These are phyloP conservation scores for Saitozyma podzolica DNA, from an alignment of 768 basidiomycete genomes.

Conservation along the genomic window DNA sequence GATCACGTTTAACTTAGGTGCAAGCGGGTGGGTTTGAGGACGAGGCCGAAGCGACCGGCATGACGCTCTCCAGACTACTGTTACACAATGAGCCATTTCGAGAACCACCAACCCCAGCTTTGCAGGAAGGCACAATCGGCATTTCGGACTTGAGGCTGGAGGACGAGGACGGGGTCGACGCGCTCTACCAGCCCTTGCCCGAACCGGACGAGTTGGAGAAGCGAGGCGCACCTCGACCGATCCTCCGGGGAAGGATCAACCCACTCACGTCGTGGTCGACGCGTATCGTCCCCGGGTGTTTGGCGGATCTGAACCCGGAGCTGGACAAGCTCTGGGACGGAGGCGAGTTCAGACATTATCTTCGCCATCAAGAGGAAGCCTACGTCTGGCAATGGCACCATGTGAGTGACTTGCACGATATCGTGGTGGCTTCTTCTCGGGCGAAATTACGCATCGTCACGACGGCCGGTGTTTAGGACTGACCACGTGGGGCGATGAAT, in stretches of 20 bases:
- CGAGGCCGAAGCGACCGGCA: not conserved
- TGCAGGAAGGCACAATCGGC: not conserved
- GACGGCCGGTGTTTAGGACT: not conserved
- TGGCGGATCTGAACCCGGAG: constrained; percentile 29
- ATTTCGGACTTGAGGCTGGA: not conserved
- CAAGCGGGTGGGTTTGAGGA: not conserved
- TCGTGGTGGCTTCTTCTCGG: not conserved
- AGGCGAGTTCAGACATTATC: constrained; percentile 7
- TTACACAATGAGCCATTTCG: not conserved
- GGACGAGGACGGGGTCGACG: not conserved
- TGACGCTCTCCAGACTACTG: not conserved
- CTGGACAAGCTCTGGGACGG: constrained; percentile 27
- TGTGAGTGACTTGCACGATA: constrained; percentile 9
- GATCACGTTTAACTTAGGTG: no score
- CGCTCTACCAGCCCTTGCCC: not conserved
- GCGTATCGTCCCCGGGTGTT: constrained; percentile 23
- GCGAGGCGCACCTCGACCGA: constrained; percentile 9
- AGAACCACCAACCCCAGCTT: constrained; percentile 1
- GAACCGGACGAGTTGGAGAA: constrained; percentile 4
- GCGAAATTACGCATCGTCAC: not conserved
- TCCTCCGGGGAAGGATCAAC: constrained; percentile 17
- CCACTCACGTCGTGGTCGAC: constrained; percentile 23
- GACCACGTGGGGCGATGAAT: not conserved
- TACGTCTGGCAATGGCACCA: constrained; percentile 25
- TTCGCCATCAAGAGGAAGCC: constrained; percentile 28